phyloP scores from a whole-genome alignment of 2,329 filamentous ascomycete species.

The Thielaviopsis musarum region DNA sequence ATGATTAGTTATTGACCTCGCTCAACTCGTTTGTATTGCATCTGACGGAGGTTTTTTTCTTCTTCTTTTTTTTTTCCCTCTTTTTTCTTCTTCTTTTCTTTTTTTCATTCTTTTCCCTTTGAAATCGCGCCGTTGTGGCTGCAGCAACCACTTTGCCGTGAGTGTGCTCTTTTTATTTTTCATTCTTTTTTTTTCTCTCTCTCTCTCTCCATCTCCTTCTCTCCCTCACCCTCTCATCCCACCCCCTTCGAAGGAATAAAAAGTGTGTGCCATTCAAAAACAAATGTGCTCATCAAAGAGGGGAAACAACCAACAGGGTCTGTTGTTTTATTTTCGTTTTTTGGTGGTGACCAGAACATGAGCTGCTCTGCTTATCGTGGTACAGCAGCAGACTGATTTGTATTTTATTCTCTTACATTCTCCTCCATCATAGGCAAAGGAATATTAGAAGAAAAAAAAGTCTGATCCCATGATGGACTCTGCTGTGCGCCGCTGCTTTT shows the following conservation, averaged over 20 bases:
- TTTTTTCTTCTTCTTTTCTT: neutral
- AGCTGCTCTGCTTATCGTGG: neutral
- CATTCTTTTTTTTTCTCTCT: neutral
- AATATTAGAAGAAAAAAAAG: too few relatives aligned
- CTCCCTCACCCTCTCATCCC: too few relatives aligned
- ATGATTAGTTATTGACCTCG: too few relatives aligned
- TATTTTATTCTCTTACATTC: neutral
- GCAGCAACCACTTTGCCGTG: neutral
- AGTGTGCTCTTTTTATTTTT: neutral
- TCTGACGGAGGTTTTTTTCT: too few relatives aligned
- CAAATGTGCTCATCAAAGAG: neutral
- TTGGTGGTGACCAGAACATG: too few relatives aligned
- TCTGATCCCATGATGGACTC: too few relatives aligned
- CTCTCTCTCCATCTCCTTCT: neutral
- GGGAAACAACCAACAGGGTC: neutral
- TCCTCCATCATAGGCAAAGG: too few relatives aligned
- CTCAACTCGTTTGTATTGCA: too few relatives aligned
- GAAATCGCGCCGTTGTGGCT: neutral
- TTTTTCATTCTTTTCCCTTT: neutral
- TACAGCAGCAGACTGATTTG: neutral
- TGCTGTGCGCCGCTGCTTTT: too few relatives aligned
- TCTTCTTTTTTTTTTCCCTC: too few relatives aligned
- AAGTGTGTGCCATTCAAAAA: neutral
- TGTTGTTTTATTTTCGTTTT: too few relatives aligned
- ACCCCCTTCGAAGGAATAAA: neutral